Conservation (phyloP, 257 asterid genomes). For the Nicotiana attenuata region DNA sequence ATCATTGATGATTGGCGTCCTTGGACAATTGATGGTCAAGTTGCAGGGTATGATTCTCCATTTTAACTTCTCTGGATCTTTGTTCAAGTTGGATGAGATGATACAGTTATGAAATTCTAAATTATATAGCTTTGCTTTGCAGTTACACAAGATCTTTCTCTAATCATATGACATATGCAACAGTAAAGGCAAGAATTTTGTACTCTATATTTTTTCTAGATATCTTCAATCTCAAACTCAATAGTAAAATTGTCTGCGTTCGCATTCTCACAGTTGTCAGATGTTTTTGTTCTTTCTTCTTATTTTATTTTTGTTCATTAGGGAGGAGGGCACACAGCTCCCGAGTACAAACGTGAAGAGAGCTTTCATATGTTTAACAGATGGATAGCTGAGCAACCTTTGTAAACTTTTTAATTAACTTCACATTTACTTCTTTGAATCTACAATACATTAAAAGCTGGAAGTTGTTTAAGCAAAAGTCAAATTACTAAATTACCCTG, state of each 20-base stretch:
- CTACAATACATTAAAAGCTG: too few relatives aligned
- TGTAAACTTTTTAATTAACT: background rate
- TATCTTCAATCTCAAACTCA: background rate
- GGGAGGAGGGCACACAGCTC: conserved; percentile 12
- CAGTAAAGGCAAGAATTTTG: conserved; percentile 32
- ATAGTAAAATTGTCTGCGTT: background rate
- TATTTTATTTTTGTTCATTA: background rate
- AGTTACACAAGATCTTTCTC: conserved; percentile 33
- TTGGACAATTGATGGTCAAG: conserved; percentile 38
- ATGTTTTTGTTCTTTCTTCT: background rate
- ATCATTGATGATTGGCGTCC: conserved; percentile 16
- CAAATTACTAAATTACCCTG: too few relatives aligned
- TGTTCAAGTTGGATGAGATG: background rate
- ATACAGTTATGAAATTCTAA: background rate
- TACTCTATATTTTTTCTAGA: background rate
- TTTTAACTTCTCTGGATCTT: background rate
- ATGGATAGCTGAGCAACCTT: background rate
- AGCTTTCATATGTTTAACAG: background rate
- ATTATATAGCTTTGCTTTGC: background rate
- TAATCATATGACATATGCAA: conserved; percentile 33
- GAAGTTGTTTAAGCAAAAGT: too few relatives aligned
- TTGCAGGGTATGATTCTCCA: conserved; percentile 35
- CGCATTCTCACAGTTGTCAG: background rate
- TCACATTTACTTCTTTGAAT: background rate
- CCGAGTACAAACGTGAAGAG: background rate